Percentiles rank a stretch among this genome's conserved stretches.
Conservation (phyloP, 148 eudicot genomes). For the Cornus controversa region DNA sequence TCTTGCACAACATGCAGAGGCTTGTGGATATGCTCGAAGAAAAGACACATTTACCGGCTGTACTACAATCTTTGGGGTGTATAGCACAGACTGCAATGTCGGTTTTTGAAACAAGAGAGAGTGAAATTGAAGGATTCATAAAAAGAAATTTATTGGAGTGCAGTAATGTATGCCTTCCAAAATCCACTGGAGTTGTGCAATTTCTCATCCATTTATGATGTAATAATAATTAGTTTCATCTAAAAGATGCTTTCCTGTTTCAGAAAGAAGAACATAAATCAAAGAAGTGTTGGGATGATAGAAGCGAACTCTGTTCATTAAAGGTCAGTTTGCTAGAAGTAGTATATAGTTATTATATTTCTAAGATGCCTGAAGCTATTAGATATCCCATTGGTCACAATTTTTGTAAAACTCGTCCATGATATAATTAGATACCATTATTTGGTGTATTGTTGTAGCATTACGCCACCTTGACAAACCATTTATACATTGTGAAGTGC, state of each 20-base stretch:
- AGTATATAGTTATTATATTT: slow-evolving; percentile 2
- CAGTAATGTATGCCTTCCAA: slow-evolving; percentile 56
- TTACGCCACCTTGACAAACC: background rate
- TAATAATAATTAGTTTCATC: background rate
- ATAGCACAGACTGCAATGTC: slow-evolving; percentile 98
- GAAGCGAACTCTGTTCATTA: slow-evolving; percentile 76
- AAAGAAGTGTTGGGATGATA: slow-evolving; percentile 78
- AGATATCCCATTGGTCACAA: background rate
- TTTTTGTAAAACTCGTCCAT: background rate
- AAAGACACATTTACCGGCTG: slow-evolving; percentile 78
- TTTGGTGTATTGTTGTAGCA: background rate
- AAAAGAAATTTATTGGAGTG: slow-evolving; percentile 58
- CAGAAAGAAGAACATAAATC: slow-evolving; percentile 56
- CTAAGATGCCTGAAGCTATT: slow-evolving; percentile 5
- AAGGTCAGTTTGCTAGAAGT: slow-evolving; percentile 49
- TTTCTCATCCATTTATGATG: background rate
- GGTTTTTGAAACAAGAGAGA: slow-evolving; percentile 93
- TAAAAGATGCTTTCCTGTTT: slow-evolving; percentile 23
- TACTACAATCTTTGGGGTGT: slow-evolving; percentile 94
- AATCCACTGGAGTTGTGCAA: slow-evolving; percentile 1
- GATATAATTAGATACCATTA: background rate
- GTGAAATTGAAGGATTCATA: slow-evolving; percentile 71
- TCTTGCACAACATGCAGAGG: slow-evolving; percentile 54
- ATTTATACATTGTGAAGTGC: background rate
- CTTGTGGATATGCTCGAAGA: slow-evolving; percentile 95